phyloP scores from a whole-genome alignment of 2,329 filamentous ascomycete genomes.

The Beauveria australis region DNA sequence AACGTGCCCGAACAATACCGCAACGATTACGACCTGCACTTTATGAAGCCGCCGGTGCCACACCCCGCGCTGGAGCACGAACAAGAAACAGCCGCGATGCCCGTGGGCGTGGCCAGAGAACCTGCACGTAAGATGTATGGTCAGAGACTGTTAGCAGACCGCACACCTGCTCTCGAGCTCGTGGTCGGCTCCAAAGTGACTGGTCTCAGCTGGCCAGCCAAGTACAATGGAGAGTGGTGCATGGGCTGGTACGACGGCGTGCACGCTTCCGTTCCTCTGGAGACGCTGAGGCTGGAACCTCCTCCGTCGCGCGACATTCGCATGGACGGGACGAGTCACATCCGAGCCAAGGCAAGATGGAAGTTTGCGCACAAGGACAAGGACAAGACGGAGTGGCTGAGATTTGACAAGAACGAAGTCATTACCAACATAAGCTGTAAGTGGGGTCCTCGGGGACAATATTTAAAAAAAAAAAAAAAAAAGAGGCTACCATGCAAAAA shows the following conservation, averaged over 20 bases:
- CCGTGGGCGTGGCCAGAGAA: constrained; percentile 37
- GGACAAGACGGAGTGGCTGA: constrained; percentile 40
- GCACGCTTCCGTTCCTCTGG: constrained; percentile 40
- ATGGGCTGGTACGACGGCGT: constrained; percentile 48
- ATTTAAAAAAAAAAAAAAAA: too few relatives aligned
- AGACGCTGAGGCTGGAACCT: constrained; percentile 39
- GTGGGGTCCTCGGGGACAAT: constrained; percentile 17
- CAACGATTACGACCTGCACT: constrained; percentile 48
- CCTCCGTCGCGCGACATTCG: constrained; percentile 39
- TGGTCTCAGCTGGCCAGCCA: constrained; percentile 42
- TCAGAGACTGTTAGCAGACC: constrained; percentile 36
- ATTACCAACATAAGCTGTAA: constrained; percentile 56
- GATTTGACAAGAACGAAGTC: constrained; percentile 57
- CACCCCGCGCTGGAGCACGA: constrained; percentile 35
- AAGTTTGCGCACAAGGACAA: constrained; percentile 39
- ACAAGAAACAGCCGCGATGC: constrained; percentile 32
- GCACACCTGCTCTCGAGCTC: constrained; percentile 37
- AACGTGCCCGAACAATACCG: constrained; percentile 30
- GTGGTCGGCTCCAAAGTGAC: constrained; percentile 40
- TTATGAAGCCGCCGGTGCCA: constrained; percentile 30
- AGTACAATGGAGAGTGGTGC: constrained; percentile 48
- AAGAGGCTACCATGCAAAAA: background rate
- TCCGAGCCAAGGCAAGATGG: constrained; percentile 44
- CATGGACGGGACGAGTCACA: constrained; percentile 36
- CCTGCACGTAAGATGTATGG: constrained; percentile 40